These are phyloP conservation scores for Solanum pinnatisectum DNA, from an alignment of 257 asterid genomes.

Conservation along the genomic window DNA sequence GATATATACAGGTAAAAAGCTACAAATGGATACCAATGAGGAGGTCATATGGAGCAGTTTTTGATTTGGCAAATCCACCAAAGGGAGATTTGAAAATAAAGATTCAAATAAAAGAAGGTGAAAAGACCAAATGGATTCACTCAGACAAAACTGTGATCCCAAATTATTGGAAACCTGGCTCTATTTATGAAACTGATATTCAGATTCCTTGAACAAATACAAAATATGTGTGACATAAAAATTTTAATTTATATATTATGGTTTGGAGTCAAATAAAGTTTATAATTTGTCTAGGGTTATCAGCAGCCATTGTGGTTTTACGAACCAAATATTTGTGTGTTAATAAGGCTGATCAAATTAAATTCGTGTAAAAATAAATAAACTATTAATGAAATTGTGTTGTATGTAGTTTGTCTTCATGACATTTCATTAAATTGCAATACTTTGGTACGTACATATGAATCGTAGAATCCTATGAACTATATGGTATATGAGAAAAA, in stretches of 20 bases:
- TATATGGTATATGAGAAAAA: too few species aligned
- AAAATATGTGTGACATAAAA: not conserved
- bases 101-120: conserved; percentile 6
- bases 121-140: conserved; percentile 4
- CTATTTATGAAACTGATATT: conserved; percentile 9
- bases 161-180: conserved; percentile 7
- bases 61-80: conserved; percentile 15
- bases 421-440: not conserved
- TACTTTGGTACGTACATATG: not conserved
- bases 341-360: not conserved
- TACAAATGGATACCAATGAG: conserved; percentile 5
- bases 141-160: not conserved
- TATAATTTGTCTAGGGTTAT: not conserved
- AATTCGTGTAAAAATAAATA: not conserved
- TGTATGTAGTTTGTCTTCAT: not conserved
- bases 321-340: not conserved
- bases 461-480: not conserved
- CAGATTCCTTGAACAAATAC: conserved; percentile 6
- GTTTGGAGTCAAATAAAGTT: not conserved
- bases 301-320: not conserved
- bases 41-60: conserved; percentile 16
- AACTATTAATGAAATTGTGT: not conserved
- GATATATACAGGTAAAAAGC: not conserved
- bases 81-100: not conserved
- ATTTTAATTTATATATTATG: not conserved